Base-by-base conservation (phyloP, 2,329 filamentous ascomycete genomes). In the Colletotrichum horii region DNA sequence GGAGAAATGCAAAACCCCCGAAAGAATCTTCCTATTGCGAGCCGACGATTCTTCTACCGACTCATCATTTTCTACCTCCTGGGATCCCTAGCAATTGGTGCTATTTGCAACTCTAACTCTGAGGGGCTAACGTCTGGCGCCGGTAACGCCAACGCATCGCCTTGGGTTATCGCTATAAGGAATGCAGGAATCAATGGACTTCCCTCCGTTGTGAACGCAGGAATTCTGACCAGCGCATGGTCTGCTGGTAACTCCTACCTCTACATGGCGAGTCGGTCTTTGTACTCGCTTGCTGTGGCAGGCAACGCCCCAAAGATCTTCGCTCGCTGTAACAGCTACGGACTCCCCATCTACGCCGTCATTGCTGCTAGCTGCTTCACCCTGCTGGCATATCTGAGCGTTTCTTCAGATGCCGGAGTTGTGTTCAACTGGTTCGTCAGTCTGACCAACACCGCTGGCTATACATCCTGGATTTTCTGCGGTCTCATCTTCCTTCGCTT, bases 351-450 rank as follows among this genome's bases (percentile, higher is more conserved):
- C 48, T 72, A 67, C n/a, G 52, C 62, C 6, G 62, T 89, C 84
- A 6, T 82, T 9, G 82, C 90, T 30, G 89, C 91, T 1, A 87
- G 93, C 75, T 79, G 88, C 3, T 89, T 95, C 74, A 88, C 91
- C 8, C 86, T 93, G 16, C 85, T 95, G 24, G 89, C 89, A 15
- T 95, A 94, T 81, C 19, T 67, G 7, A 91, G 93, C 79, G 87
- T 94, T 58, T 91, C 88, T 30, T 89, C 89, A 78, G 83, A 85
- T 69, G 88, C 91, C 1, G 86, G 90, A 2, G 88, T 91, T 34
- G 93, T 94, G 19, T 91, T 91, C 82, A 89, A 89, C 79, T 91
- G 90, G 90, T 89, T 91, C 79, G 87, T 90, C 78, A 90, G 89
- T 78, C 82, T 91, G 34, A 90, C 87, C 66, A 91, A 84, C 48